phyloP scores from a whole-genome alignment of 768 basidiomycete genomes.

The Pleurotus tuber-regium region DNA sequence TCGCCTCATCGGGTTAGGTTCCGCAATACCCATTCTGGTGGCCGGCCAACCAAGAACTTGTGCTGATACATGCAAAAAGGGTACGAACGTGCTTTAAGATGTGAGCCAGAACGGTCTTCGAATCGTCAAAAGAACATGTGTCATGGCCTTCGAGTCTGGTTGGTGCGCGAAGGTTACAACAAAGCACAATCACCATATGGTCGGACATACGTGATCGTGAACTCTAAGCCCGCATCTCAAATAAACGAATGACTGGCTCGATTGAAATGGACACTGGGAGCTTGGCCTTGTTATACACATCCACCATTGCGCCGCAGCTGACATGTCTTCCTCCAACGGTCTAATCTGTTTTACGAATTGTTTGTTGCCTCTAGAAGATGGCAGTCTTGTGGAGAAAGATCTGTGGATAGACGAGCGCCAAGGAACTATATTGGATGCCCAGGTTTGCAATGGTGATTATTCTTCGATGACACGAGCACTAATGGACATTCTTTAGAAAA shows the following conservation, averaged over 20 bases:
- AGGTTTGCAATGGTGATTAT: constrained; percentile 45
- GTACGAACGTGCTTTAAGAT: constrained; percentile 8
- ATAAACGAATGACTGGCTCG: background rate
- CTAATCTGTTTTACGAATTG: constrained; percentile 89
- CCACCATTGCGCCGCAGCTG: constrained; percentile 6
- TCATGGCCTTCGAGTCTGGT: constrained; percentile 3
- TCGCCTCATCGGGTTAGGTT: background rate
- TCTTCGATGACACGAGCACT: no score
- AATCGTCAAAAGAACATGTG: constrained; percentile 2
- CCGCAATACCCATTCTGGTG: no score
- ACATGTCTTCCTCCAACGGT: constrained; percentile 53
- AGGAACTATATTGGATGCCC: constrained; percentile 75
- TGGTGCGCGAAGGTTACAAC: constrained; percentile 8
- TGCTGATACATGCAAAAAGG: background rate
- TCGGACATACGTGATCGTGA: constrained; percentile 3
- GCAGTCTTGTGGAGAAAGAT: constrained; percentile 68
- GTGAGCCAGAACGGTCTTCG: no score
- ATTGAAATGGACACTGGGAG: background rate
- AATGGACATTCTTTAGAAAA: constrained; percentile 40
- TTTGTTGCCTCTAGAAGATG: constrained; percentile 76
- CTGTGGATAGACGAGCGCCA: constrained; percentile 78
- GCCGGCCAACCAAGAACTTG: background rate
- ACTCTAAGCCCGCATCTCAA: constrained; percentile 6
- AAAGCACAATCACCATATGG: constrained; percentile 6
- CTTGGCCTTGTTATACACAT: background rate